Evolutionary conservation across 2,329 filamentous ascomycete genomes (phyloP), one percentile per base, ranked within the genome.

Genomic region (Botryotinia convoluta): DNA sequence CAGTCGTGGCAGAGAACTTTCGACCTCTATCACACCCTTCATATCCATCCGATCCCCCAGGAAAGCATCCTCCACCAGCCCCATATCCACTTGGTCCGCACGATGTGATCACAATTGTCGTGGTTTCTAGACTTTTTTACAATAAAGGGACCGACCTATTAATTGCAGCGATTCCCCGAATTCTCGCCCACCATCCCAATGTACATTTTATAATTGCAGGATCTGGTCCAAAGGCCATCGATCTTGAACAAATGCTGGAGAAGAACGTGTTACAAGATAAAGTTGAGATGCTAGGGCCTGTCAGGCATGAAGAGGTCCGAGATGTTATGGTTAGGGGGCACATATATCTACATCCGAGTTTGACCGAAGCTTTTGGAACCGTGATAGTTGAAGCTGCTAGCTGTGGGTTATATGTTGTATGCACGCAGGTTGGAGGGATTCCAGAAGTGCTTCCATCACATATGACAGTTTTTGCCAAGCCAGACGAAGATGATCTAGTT

Each of bases 71-170:
- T 14, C 81, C 82, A 18, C 86, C 86, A 9, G 84, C 87, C 16
- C 87, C 90, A 0, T 90, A 91, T 71, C 90, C 89, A 10, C 87
- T 97, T 4, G 92, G 93, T 0, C 93, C 94, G 0, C 87, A 93
- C 76, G 95, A 98, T 78, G 92, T 90, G 18, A 95, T 99, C 79
- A 98, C 94, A 12, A 98, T 99, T 74, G 94, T 99, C 2, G 95
- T 99, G 32, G 97, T 99, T 75, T 98, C 95, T 14, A 93, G 96
- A 32, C 89, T 99, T 1, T 99, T 98, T 83, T 98, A 98, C 83
- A 99, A 99, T 84, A 99, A 99, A 82, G 96, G 96, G 74, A 98
- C 94, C 1, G 97, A 99, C 81, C 89, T 99, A 0, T 88, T 99
- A n/a, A 97, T 97, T 37, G 96, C 95, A 18, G 94, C 94, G 6